Evolutionary conservation across 495 filamentous ascomycete species (phyloP).

Genomic region (Elasticomyces elasticus): DNA sequence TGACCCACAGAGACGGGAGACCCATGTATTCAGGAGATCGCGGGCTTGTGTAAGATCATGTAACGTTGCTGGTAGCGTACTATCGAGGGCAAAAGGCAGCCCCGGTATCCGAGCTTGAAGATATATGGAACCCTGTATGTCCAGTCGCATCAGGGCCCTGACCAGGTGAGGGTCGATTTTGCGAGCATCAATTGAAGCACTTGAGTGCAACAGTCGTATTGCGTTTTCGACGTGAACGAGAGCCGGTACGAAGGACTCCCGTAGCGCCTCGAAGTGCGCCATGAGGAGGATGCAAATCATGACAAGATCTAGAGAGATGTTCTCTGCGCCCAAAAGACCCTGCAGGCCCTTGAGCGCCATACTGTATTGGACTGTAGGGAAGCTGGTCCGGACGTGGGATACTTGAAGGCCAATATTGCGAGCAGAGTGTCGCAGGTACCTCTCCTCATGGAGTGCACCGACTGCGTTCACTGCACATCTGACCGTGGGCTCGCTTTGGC

Average conservation of each 20-base stretch:
- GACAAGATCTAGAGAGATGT: slow-evolving; percentile 5
- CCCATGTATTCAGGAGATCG: slow-evolving; percentile 8
- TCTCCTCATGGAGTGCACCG: slow-evolving; percentile 10
- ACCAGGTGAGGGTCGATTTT: slow-evolving; percentile 10
- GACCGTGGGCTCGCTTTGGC: slow-evolving; percentile 4
- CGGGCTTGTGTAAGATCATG: slow-evolving; percentile 10
- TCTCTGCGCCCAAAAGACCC: not conserved
- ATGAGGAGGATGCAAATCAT: slow-evolving; percentile 5
- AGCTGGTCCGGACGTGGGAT: not conserved
- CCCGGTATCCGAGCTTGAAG: slow-evolving; percentile 3
- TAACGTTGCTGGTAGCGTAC: not conserved
- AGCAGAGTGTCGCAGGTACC: not conserved
- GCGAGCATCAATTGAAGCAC: not conserved
- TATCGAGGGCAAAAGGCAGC: slow-evolving; percentile 3
- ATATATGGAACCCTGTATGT: slow-evolving; percentile 12
- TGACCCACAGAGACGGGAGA: not conserved
- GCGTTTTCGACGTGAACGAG: slow-evolving; percentile 11
- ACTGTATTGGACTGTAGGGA: slow-evolving; percentile 5
- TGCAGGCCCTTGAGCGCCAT: slow-evolving; percentile 10
- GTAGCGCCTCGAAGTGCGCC: slow-evolving; percentile 13
- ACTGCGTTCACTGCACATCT: slow-evolving; percentile 8
- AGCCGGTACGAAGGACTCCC: slow-evolving; percentile 10
- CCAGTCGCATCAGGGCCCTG: slow-evolving; percentile 8
- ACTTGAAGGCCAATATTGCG: not conserved
- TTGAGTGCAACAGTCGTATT: slow-evolving; percentile 5